Evolutionary conservation across 2,329 filamentous ascomycete genomes (phyloP).

Genomic region (Claviceps africana): DNA sequence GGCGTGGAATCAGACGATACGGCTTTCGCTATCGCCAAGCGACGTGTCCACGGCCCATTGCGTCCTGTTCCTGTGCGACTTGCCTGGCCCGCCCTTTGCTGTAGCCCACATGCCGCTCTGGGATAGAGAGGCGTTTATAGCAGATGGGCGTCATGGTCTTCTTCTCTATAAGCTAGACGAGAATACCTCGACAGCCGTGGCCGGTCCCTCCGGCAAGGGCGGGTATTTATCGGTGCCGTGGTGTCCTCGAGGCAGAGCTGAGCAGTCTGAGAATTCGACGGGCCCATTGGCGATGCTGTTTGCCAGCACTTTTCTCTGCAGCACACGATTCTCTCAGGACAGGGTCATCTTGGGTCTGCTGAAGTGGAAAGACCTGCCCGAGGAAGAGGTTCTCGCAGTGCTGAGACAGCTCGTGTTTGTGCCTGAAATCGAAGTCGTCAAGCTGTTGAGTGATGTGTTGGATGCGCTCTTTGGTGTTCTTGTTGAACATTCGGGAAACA

Average conservation of each 20-base stretch:
- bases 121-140: conserved; percentile 79
- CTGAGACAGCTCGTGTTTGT: conserved; percentile 82
- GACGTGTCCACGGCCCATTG: conserved; percentile 76
- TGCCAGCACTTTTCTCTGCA: conserved; percentile 78
- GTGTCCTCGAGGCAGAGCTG: conserved; percentile 52
- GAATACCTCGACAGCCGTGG: conserved; percentile 56
- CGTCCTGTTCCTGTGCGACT: conserved; percentile 78
- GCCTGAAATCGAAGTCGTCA: conserved; percentile 94
- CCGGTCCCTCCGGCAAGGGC: conserved; percentile 54
- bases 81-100: conserved; percentile 77
- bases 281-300: conserved; percentile 69
- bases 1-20: conserved; percentile 77
- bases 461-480: conserved; percentile 84
- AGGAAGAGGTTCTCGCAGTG: conserved; percentile 57
- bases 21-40: conserved; percentile 61
- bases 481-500: conserved; percentile 78
- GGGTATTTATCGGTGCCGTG: conserved; percentile 80
- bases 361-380: conserved; percentile 67
- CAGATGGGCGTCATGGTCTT: conserved; percentile 69
- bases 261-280: conserved; percentile 59
- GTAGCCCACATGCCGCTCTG: conserved; percentile 88
- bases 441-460: conserved; percentile 77
- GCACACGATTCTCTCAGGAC: conserved; percentile 89
- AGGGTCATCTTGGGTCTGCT: conserved; percentile 70
- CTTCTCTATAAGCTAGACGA: conserved; percentile 88